Evolutionary conservation across 192 early-diverging fungal species (phyloP).

Genomic region (Coemansia sp.): DNA sequence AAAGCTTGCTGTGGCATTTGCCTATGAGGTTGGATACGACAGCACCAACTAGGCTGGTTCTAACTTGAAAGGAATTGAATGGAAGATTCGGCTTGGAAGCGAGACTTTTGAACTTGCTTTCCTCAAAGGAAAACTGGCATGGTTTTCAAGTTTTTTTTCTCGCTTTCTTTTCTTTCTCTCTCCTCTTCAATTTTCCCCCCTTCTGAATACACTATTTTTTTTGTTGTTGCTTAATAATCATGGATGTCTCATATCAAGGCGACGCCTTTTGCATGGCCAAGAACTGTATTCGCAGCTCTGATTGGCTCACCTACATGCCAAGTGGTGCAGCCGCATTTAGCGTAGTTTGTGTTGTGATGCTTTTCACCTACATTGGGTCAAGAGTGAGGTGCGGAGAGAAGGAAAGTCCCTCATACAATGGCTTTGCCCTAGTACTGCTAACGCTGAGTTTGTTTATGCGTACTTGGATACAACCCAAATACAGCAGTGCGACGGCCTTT

Average conservation of each 20-base stretch:
- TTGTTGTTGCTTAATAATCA: neutral
- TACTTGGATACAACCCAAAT: neutral
- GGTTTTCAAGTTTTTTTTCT: neutral
- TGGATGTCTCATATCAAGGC: neutral
- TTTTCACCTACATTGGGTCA: neutral
- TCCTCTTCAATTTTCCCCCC: neutral
- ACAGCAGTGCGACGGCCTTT: neutral
- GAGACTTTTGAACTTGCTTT: neutral
- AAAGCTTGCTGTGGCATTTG: constrained; percentile 81
- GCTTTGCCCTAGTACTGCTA: neutral
- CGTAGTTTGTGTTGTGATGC: neutral
- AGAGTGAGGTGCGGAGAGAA: neutral
- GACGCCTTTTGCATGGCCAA: neutral
- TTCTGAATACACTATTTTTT: neutral
- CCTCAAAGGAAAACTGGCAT: neutral
- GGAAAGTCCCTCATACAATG: neutral
- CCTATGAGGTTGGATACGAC: constrained; percentile 69
- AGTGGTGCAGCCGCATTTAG: neutral
- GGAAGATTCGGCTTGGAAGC: too few species aligned
- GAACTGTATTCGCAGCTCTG: neutral
- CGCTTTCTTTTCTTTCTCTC: neutral
- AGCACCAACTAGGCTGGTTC: neutral
- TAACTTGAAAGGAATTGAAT: neutral
- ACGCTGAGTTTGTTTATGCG: constrained; percentile 3
- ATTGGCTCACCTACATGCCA: constrained; percentile 7